A percentile compares a stretch with the other conserved stretches of the same genome.
phyloP scores from a whole-genome alignment of 2,329 filamentous ascomycete genomes.

The Bipolaris zeicola region DNA sequence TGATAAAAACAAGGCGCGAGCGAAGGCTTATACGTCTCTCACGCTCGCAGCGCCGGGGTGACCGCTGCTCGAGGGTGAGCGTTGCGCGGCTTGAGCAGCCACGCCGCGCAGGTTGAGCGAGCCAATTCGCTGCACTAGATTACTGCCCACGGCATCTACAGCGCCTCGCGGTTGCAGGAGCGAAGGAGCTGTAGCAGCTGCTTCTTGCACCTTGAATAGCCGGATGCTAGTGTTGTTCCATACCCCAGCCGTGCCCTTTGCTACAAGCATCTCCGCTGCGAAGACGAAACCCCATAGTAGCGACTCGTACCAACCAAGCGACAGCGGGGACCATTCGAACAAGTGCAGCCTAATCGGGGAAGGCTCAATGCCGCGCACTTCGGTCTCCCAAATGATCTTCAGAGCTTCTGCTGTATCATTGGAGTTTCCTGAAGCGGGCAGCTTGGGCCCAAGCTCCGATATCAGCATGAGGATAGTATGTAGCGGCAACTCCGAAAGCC shows the following conservation, averaged over 20 bases:
- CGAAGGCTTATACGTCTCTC: conserved; percentile 40
- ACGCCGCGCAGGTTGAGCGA: conserved; percentile 71
- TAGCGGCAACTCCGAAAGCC: conserved; percentile 88
- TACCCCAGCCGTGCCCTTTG: conserved; percentile 84
- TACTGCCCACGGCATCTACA: conserved; percentile 90
- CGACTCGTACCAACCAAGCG: conserved; percentile 94
- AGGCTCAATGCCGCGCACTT: conserved; percentile 74
- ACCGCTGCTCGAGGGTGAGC: conserved; percentile 23
- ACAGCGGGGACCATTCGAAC: conserved; percentile 91
- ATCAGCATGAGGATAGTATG: conserved; percentile 84
- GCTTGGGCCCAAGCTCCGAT: conserved; percentile 60
- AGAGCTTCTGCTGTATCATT: conserved; percentile 49
- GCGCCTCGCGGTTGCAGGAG: conserved; percentile 85
- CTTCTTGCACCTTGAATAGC: conserved; percentile 88
- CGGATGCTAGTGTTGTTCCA: conserved; percentile 92
- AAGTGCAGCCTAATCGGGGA: conserved; percentile 78
- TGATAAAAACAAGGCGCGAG: conserved; percentile 3
- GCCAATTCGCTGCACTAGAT: conserved; percentile 84
- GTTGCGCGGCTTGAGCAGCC: conserved; percentile 28
- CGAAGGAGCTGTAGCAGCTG: conserved; percentile 77
- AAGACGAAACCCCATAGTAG: conserved; percentile 94
- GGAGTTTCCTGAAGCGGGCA: conserved; percentile 54
- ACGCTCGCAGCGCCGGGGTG: conserved; percentile 34
- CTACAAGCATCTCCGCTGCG: conserved; percentile 83
- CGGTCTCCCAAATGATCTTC: conserved; percentile 62